Evolutionary conservation across 2,329 filamentous ascomycete species (phyloP).

Genomic region (Penicillium janthinellum): DNA sequence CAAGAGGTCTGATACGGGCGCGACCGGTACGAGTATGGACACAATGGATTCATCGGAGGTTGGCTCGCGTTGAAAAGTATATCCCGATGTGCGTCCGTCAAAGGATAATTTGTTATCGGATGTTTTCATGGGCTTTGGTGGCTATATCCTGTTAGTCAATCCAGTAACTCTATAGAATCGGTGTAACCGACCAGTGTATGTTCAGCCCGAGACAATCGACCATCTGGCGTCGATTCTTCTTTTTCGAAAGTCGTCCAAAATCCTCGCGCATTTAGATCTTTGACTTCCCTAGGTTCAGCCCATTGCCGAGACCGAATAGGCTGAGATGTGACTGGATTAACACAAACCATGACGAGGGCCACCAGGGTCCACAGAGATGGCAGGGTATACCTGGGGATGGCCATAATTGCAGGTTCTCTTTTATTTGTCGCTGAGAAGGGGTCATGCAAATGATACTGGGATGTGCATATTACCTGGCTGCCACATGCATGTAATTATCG

Average conservation of each 20-base stretch:
- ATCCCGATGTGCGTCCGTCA: background rate
- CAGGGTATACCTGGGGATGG: slow-evolving; percentile 5
- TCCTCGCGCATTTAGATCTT: background rate
- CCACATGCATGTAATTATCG: background rate
- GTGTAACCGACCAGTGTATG: slow-evolving; percentile 8
- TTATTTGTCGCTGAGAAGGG: background rate
- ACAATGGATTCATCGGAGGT: slow-evolving; percentile 9
- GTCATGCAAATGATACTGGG: background rate
- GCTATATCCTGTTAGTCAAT: slow-evolving; percentile 1
- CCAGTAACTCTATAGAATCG: background rate
- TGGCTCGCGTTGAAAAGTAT: slow-evolving; percentile 6
- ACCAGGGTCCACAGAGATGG: slow-evolving; percentile 3
- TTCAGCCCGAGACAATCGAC: slow-evolving; percentile 4
- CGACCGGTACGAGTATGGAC: slow-evolving; percentile 16
- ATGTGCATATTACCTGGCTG: background rate
- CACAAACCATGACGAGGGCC: slow-evolving; percentile 13
- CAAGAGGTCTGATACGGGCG: background rate
- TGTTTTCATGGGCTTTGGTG: background rate
- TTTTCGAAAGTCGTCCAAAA: slow-evolving; percentile 14
- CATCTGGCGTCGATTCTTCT: background rate
- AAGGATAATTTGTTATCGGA: background rate
- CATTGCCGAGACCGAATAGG: slow-evolving; percentile 20
- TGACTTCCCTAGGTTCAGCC: slow-evolving; percentile 7
- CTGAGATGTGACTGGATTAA: slow-evolving; percentile 10
- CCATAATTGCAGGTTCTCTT: background rate